These are phyloP conservation scores for Apophysomyces ossiformis DNA, from an alignment of 371 early-diverging fungal species.

Conservation along the genomic window DNA sequence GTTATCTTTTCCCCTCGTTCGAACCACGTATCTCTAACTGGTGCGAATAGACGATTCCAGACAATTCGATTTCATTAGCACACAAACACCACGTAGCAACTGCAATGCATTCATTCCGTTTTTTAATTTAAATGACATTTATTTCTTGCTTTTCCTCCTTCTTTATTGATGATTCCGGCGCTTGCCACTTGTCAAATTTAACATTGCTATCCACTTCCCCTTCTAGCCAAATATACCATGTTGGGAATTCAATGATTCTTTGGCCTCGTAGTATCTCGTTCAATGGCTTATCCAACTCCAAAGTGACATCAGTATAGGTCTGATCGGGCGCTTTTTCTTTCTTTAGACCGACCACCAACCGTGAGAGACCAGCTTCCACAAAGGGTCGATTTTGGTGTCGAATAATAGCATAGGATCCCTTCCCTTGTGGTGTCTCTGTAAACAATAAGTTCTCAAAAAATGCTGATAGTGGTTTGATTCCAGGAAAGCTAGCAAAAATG, in stretches of 20 bases:
- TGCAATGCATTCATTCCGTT: too few relatives aligned
- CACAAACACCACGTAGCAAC: too few relatives aligned
- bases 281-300: conserved; percentile 26
- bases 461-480: conserved; percentile 24
- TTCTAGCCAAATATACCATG: conserved; percentile 43
- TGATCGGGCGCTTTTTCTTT: conserved; percentile 37
- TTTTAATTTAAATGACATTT: too few relatives aligned
- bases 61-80: too few relatives aligned
- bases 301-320: conserved; percentile 34
- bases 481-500: conserved; percentile 23
- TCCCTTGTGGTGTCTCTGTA: conserved; percentile 35
- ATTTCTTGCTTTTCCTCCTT: background rate
- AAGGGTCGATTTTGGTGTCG: conserved; percentile 42
- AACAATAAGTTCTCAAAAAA: conserved; percentile 44
- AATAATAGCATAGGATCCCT: conserved; percentile 29
- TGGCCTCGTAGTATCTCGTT: conserved; percentile 36
- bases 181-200: conserved; percentile 32
- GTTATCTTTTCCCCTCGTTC: too few relatives aligned
- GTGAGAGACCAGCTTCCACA: conserved; percentile 35
- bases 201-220: conserved; percentile 24
- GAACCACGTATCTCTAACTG: too few relatives aligned
- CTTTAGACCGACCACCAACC: conserved; percentile 40
- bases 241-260: conserved; percentile 48
- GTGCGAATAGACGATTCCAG: too few relatives aligned
- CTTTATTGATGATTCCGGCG: background rate